Percentiles rank a stretch among this genome's conserved stretches.
These are phyloP conservation scores for Fallopia convolvulus DNA, from an alignment of 148 eudicot species.

Conservation along the genomic window DNA sequence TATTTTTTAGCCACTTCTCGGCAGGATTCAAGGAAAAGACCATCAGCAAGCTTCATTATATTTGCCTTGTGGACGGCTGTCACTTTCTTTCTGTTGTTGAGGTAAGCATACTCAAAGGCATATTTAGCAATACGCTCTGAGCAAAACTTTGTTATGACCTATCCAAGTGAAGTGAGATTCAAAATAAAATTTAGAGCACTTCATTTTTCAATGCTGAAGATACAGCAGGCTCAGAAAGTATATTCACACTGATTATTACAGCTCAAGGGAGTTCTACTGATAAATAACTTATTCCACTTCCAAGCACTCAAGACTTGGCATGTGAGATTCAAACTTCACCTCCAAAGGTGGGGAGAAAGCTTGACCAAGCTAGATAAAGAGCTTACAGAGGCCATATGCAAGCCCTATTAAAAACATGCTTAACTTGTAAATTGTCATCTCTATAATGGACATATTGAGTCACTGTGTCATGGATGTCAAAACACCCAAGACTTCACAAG, in stretches of 20 bases:
- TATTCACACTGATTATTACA: background rate
- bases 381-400: background rate
- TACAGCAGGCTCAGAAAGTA: background rate
- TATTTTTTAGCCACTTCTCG: slow-evolving; percentile 31
- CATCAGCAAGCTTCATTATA: slow-evolving; percentile 39
- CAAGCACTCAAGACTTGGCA: background rate
- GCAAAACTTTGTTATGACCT: slow-evolving; percentile 37
- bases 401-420: background rate
- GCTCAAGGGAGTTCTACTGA: background rate
- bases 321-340: background rate
- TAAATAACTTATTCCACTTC: background rate
- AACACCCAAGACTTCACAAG: background rate
- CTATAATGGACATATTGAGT: background rate
- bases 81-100: slow-evolving; percentile 37
- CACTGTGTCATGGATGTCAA: background rate
- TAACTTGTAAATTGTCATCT: background rate
- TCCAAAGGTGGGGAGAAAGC: background rate
- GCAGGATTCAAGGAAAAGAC: slow-evolving; percentile 34
- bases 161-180: slow-evolving; percentile 9
- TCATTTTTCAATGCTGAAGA: background rate
- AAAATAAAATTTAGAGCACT: background rate
- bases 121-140: slow-evolving; percentile 34
- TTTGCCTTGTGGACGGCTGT: slow-evolving; percentile 38
- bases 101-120: slow-evolving; percentile 34
- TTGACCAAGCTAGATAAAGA: background rate